A percentile compares a stretch with the other conserved stretches of the same genome.
Conservation (phyloP, 176 grass and related monocot species). For the Oryza longistaminata region DNA sequence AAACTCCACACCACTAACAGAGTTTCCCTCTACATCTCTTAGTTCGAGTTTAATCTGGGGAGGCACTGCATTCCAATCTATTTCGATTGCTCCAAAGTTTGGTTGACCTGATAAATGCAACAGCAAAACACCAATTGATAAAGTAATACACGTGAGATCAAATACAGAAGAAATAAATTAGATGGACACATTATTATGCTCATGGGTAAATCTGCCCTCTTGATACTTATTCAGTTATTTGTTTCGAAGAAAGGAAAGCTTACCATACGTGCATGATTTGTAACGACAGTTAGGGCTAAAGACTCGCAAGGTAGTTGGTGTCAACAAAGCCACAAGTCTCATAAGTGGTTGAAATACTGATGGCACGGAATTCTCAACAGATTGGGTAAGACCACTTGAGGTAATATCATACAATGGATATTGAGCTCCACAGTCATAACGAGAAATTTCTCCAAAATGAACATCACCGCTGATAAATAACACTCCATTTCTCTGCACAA, state of each 20-base stretch:
- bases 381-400: constrained; percentile 90
- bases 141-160: background rate
- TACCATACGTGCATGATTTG: constrained; percentile 90
- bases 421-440: constrained; percentile 67
- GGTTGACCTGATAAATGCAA: constrained; percentile 58
- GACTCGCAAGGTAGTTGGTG: constrained; percentile 75
- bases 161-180: constrained; percentile 33
- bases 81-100: constrained; percentile 90
- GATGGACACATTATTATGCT: constrained; percentile 1
- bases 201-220: background rate
- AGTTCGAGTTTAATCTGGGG: constrained; percentile 68
- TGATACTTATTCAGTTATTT: background rate
- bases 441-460: constrained; percentile 94
- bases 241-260: constrained; percentile 18
- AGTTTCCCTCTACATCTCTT: constrained; percentile 55
- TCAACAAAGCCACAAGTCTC: constrained; percentile 59
- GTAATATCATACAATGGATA: constrained; percentile 93
- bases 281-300: constrained; percentile 53
- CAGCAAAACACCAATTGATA: constrained; percentile 19
- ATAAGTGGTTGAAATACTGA: constrained; percentile 49
- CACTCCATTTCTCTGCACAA: constrained; percentile 77
- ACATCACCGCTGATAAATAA: constrained; percentile 93
- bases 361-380: constrained; percentile 63
- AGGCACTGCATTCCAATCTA: constrained; percentile 68
- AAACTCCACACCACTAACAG: constrained; percentile 63